These are phyloP conservation scores for Pleurotus giganteus DNA, from an alignment of 768 basidiomycete species.

Conservation along the genomic window DNA sequence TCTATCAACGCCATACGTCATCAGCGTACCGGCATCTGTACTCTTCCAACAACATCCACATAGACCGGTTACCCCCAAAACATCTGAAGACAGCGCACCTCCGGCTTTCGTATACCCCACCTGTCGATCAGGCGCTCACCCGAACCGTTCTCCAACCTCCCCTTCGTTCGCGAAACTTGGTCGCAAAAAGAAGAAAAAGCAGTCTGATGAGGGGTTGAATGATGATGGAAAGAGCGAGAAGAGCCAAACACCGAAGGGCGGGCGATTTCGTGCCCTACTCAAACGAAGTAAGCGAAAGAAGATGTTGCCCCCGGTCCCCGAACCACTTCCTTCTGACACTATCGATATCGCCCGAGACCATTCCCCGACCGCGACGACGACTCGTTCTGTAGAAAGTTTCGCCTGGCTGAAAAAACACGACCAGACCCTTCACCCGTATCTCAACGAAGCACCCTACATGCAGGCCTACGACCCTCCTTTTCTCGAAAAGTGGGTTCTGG, in stretches of 20 bases:
- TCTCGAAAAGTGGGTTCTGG: neutral
- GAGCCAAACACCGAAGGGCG: neutral
- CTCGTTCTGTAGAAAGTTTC: conserved; percentile 1
- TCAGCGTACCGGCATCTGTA: neutral
- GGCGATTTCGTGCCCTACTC: conserved; percentile 3
- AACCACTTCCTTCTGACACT: neutral
- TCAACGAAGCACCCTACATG: conserved; percentile 1
- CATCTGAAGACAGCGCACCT: neutral
- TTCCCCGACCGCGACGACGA: neutral
- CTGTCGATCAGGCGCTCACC: conserved; percentile 3
- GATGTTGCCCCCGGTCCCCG: conserved; percentile 1
- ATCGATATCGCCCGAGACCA: conserved; percentile 2
- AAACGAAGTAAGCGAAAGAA: conserved; percentile 2
- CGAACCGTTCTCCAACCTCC: neutral
- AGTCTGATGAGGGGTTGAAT: neutral
- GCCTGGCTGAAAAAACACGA: conserved; percentile 4
- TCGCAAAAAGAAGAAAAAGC: conserved; percentile 5
- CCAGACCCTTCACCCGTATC: neutral
- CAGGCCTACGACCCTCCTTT: conserved; percentile 8
- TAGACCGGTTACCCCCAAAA: neutral
- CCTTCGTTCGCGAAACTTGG: conserved; percentile 5
- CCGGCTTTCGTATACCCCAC: conserved; percentile 5
- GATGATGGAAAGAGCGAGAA: neutral
- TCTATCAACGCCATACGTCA: neutral
- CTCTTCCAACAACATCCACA: conserved; percentile 7